A percentile compares a stretch with the other conserved stretches of the same genome.
Evolutionary conservation across 495 filamentous ascomycete genomes (phyloP).

Genomic region (Hyaloscypha variabilis): DNA sequence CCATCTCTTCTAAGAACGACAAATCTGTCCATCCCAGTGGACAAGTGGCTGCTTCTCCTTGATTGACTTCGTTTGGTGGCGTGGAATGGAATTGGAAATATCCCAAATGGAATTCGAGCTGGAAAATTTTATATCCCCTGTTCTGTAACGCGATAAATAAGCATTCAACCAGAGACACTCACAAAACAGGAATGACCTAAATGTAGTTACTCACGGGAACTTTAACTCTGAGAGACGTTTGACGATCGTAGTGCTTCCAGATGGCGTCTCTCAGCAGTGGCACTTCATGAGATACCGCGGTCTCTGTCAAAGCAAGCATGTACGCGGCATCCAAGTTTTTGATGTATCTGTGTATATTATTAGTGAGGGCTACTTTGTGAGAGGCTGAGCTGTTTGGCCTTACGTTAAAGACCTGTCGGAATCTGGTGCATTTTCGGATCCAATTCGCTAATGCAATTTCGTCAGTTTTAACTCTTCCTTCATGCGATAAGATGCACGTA

Average conservation of each 20-base stretch:
- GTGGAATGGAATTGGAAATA: neutral
- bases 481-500: neutral
- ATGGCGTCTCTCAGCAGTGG: constrained; percentile 15
- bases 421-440: neutral
- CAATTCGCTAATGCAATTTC: neutral
- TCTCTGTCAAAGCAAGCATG: constrained; percentile 16
- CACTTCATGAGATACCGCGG: constrained; percentile 1
- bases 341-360: constrained; percentile 6
- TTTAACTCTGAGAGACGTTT: constrained; percentile 5
- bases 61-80: neutral
- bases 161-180: neutral
- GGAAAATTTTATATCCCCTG: constrained; percentile 8
- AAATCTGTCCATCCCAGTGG: neutral
- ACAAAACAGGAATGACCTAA: no score
- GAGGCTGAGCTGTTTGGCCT: neutral
- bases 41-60: no score
- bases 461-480: neutral
- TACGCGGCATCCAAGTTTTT: constrained; percentile 4
- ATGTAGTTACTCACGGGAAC: constrained; percentile 4
- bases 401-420: constrained; percentile 14
- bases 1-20: neutral
- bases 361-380: neutral
- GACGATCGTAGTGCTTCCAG: neutral
- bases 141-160: neutral
- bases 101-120: constrained; percentile 7